These are phyloP conservation scores for Mrakia gelida DNA, from an alignment of 768 basidiomycete species.

Conservation along the genomic window DNA sequence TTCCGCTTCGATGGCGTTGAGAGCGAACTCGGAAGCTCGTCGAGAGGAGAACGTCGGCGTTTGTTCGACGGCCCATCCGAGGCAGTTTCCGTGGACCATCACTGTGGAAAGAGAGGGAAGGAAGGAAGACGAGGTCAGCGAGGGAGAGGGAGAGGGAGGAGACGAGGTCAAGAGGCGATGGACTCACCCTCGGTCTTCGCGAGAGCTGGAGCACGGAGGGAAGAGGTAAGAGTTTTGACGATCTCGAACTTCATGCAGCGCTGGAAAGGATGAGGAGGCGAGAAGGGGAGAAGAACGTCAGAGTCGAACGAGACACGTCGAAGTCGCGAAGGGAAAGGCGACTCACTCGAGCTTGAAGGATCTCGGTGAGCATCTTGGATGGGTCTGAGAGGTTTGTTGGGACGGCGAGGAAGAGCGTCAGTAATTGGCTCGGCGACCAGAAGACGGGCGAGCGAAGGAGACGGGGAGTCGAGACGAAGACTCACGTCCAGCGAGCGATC, in stretches of 20 bases:
- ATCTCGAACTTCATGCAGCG: constrained; percentile 64
- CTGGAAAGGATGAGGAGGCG: not conserved
- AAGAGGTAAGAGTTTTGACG: constrained; percentile 45
- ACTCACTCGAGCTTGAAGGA: constrained; percentile 59
- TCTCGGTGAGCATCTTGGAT: constrained; percentile 66
- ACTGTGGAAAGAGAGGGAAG: not conserved
- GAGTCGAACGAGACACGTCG: not conserved
- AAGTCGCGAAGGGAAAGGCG: not conserved
- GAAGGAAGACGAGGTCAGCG: not conserved
- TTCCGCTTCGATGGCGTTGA: constrained; percentile 9
- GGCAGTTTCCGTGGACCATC: not conserved
- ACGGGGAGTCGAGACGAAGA: not conserved
- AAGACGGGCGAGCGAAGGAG: not conserved
- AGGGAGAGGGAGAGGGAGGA: not conserved
- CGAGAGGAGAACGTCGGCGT: not conserved
- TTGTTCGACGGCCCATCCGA: constrained; percentile 1
- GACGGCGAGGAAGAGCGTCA: not conserved
- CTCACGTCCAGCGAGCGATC: constrained; percentile 16
- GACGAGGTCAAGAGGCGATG: not conserved
- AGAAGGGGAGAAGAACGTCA: too few species aligned
- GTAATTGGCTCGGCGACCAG: too few species aligned
- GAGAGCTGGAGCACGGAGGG: not conserved
- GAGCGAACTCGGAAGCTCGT: constrained; percentile 1
- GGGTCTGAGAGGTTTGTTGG: constrained; percentile 54
- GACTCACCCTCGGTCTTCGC: not conserved